Evolutionary conservation across 2,329 filamentous ascomycete species (phyloP).

Genomic region (Pseudopithomyces maydicus): DNA sequence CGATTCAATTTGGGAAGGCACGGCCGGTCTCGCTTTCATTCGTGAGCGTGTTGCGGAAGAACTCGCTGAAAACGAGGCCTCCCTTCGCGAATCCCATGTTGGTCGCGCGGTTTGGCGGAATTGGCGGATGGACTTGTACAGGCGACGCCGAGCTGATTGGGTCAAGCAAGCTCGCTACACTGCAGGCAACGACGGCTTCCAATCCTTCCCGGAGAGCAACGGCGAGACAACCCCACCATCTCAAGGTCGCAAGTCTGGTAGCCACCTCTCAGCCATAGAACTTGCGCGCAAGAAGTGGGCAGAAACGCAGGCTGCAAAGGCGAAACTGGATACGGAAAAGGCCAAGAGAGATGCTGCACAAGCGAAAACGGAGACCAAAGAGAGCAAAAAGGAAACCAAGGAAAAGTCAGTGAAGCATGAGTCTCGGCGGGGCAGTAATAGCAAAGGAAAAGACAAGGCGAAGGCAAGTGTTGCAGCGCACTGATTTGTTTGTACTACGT

Average conservation of each 20-base stretch:
- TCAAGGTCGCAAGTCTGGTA: conserved; percentile 26
- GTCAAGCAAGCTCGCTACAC: conserved; percentile 61
- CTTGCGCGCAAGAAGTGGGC: conserved; percentile 63
- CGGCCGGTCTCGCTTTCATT: conserved; percentile 67
- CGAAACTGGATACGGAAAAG: conserved; percentile 13
- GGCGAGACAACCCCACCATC: conserved; percentile 24
- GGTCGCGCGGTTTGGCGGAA: conserved; percentile 74
- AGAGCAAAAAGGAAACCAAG: conserved; percentile 13
- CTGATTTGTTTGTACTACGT: neutral
- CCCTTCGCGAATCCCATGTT: conserved; percentile 66
- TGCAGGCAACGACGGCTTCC: conserved; percentile 57
- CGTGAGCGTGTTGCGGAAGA: conserved; percentile 71
- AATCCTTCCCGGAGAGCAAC: conserved; percentile 53
- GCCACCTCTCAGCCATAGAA: conserved; percentile 53
- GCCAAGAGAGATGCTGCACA: conserved; percentile 34
- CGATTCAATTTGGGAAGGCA: conserved; percentile 69
- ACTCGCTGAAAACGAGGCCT: conserved; percentile 62
- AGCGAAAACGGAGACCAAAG: conserved; percentile 32
- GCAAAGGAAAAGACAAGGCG: conserved; percentile 31
- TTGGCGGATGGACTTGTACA: conserved; percentile 76
- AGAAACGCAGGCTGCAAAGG: conserved; percentile 48
- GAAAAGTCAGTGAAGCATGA: neutral
- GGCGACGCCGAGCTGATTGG: conserved; percentile 67
- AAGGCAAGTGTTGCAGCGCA: conserved; percentile 23
- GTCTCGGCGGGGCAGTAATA: conserved; percentile 16